Percentiles rank a stretch among this genome's conserved stretches.
Evolutionary conservation across 768 basidiomycete species (phyloP).

Genomic region (Boletellus emodensis): DNA sequence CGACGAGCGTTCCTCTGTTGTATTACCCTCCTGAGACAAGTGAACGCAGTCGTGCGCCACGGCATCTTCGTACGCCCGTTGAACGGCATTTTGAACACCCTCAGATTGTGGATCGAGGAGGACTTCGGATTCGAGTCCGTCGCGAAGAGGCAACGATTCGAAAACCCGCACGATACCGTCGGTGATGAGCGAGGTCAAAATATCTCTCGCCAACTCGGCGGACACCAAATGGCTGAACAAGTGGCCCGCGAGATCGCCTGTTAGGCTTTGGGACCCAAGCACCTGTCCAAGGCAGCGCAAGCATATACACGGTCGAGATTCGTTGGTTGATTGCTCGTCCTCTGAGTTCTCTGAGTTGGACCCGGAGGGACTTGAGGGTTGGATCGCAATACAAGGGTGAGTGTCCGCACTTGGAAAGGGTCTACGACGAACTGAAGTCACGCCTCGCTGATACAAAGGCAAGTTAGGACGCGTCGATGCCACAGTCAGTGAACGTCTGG

Average conservation of each 20-base stretch:
- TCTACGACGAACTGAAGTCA: background rate
- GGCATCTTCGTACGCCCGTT: slow-evolving; percentile 5
- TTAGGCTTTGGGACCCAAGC: background rate
- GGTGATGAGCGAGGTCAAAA: background rate
- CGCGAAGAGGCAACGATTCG: background rate
- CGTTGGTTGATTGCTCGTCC: background rate
- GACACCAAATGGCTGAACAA: slow-evolving; percentile 4
- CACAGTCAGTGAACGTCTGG: background rate
- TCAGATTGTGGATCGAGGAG: background rate
- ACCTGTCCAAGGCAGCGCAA: background rate
- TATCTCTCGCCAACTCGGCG: background rate
- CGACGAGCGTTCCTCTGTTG: background rate
- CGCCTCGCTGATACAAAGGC: background rate
- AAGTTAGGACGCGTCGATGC: background rate
- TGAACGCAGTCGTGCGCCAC: background rate
- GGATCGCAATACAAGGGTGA: background rate
- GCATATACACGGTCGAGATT: background rate
- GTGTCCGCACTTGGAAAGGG: background rate
- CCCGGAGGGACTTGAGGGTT: background rate
- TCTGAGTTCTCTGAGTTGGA: background rate
- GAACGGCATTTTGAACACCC: background rate
- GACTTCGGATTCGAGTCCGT: background rate
- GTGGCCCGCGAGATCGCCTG: background rate
- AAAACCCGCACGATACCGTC: slow-evolving; percentile 1
- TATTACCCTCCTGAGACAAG: background rate